Evolutionary conservation across 2,329 filamentous ascomycete species (phyloP).

Genomic region (Raffaelea arxii): DNA sequence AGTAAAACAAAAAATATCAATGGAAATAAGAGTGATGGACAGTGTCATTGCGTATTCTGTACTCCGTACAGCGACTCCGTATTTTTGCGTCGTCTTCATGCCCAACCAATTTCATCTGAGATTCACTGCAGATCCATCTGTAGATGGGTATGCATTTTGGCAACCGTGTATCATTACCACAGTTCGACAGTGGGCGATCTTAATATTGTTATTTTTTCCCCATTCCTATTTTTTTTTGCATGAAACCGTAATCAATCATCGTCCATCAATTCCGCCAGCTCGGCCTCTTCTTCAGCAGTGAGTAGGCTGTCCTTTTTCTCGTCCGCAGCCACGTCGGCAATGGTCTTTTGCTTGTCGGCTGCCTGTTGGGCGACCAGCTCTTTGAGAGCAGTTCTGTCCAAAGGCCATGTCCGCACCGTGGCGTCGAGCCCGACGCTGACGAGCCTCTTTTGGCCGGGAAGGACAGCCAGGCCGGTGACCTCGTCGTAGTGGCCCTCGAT

Average conservation of each 20-base stretch:
- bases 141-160: too few relatives aligned
- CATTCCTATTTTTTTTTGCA: neutral
- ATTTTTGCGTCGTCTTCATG: too few relatives aligned
- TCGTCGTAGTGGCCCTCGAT: conserved; percentile 88
- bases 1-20: neutral
- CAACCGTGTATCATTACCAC: too few relatives aligned
- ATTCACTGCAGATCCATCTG: too few relatives aligned
- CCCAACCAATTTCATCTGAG: too few relatives aligned
- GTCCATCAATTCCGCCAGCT: conserved; percentile 84
- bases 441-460: conserved; percentile 44
- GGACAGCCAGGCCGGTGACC: conserved; percentile 67
- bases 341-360: conserved; percentile 30
- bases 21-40: too few relatives aligned
- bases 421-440: conserved; percentile 85
- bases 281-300: conserved; percentile 82
- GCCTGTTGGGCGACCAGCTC: conserved; percentile 35
- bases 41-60: too few relatives aligned
- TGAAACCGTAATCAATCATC: conserved; percentile 37
- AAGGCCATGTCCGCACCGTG: conserved; percentile 75
- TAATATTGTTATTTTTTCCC: neutral
- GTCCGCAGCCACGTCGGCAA: too few relatives aligned
- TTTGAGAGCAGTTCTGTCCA: conserved; percentile 52
- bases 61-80: too few relatives aligned
- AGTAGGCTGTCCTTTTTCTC: conserved; percentile 49
- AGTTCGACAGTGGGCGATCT: neutral